Evolutionary conservation across 208 protist genomes (phyloP).

Genomic region (Trypanosoma rangeli): DNA sequence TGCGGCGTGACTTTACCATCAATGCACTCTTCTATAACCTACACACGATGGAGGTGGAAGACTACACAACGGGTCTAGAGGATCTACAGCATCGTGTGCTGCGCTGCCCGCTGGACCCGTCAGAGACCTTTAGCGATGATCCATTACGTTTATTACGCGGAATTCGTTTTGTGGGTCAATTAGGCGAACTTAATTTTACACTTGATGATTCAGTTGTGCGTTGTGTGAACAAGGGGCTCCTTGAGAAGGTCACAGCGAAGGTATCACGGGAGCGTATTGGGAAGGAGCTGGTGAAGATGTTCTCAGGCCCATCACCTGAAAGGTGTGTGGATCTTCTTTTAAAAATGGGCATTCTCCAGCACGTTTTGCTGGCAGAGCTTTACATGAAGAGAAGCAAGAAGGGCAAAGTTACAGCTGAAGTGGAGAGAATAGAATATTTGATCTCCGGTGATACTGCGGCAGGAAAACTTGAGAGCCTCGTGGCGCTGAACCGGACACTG

Average conservation of each 20-base stretch:
- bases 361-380: constrained; percentile 63
- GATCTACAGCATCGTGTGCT: constrained; percentile 88
- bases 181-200: constrained; percentile 81
- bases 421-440: constrained; percentile 45
- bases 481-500: constrained; percentile 34
- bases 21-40: constrained; percentile 99
- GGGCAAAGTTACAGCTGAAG: constrained; percentile 35
- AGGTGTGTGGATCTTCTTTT: constrained; percentile 67
- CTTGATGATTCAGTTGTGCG: constrained; percentile 59
- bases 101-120: constrained; percentile 88
- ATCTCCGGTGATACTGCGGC: neutral
- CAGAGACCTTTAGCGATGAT: constrained; percentile 91
- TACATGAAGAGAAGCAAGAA: constrained; percentile 51
- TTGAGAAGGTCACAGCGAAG: constrained; percentile 64
- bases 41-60: constrained; percentile 92
- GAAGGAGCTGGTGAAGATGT: constrained; percentile 87
- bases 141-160: constrained; percentile 93
- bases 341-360: constrained; percentile 56
- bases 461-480: constrained; percentile 22
- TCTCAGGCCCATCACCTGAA: constrained; percentile 46
- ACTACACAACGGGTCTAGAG: constrained; percentile 92
- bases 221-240: constrained; percentile 52
- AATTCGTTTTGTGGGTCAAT: constrained; percentile 91
- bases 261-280: constrained; percentile 86
- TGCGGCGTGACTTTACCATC: constrained; percentile 98